These are phyloP conservation scores for Nidula microcarpa DNA, from an alignment of 768 basidiomycete genomes.

Conservation along the genomic window DNA sequence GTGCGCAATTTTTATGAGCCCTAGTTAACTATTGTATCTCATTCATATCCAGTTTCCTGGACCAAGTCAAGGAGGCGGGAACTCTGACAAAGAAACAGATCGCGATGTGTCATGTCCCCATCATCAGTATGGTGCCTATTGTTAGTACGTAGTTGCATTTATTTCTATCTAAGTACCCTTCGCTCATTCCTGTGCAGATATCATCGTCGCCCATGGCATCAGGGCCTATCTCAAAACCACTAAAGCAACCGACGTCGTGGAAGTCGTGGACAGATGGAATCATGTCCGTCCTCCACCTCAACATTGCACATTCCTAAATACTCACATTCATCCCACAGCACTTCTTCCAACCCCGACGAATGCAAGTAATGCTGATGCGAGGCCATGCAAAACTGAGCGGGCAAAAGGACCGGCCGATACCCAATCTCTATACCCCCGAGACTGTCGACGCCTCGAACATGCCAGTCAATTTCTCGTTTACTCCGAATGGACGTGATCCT, in stretches of 20 bases:
- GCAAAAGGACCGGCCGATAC: slow-evolving; percentile 8
- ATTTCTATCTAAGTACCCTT: slow-evolving; percentile 7
- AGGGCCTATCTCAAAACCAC: slow-evolving; percentile 20
- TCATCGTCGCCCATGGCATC: slow-evolving; percentile 18
- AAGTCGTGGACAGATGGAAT: slow-evolving; percentile 48
- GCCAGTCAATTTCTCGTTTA: too few species aligned
- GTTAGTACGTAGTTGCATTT: slow-evolving; percentile 18
- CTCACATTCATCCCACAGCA: slow-evolving; percentile 22
- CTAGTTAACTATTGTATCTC: not conserved
- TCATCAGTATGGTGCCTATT: slow-evolving; percentile 22
- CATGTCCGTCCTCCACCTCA: slow-evolving; percentile 27
- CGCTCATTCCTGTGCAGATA: not conserved
- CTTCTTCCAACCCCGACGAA: slow-evolving; percentile 44
- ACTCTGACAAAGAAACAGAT: slow-evolving; percentile 27
- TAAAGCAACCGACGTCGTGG: slow-evolving; percentile 32
- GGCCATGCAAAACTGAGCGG: slow-evolving; percentile 19
- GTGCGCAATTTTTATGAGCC: slow-evolving; percentile 13
- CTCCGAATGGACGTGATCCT: not conserved
- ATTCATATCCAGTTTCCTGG: slow-evolving; percentile 30
- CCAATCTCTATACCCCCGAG: slow-evolving; percentile 3
- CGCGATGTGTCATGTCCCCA: slow-evolving; percentile 18
- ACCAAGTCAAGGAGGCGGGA: slow-evolving; percentile 28
- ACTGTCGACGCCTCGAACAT: not conserved
- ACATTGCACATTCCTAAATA: not conserved
- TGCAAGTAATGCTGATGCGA: slow-evolving; percentile 37